These are phyloP conservation scores for Curvularia sp. DNA, from an alignment of 2,329 filamentous ascomycete genomes.

Conservation along the genomic window DNA sequence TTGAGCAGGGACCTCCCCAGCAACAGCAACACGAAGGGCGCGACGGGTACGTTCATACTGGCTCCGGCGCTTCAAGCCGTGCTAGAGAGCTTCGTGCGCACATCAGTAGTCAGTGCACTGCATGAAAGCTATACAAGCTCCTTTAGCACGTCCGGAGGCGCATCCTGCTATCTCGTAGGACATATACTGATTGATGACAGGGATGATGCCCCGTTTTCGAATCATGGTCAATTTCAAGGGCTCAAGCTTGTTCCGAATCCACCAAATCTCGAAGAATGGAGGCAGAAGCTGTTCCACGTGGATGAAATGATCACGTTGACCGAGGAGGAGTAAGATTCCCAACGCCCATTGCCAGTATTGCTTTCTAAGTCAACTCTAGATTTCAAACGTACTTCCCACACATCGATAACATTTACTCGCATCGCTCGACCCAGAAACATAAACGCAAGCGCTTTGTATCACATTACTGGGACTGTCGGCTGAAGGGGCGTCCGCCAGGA, in stretches of 20 bases:
- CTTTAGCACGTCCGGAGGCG: not conserved
- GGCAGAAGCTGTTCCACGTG: conserved; percentile 76
- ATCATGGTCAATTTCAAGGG: conserved; percentile 61
- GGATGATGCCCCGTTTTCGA: conserved; percentile 52
- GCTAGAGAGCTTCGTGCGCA: not conserved
- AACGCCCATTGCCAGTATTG: not conserved
- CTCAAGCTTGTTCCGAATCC: conserved; percentile 68
- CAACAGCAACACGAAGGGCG: conserved; percentile 10
- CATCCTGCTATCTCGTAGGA: not conserved
- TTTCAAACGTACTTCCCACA: conserved; percentile 84
- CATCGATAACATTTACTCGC: conserved; percentile 84
- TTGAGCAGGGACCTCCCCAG: conserved; percentile 2
- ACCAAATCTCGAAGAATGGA: conserved; percentile 72
- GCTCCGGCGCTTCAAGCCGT: not conserved
- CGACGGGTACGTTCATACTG: conserved; percentile 7
- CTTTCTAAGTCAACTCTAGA: conserved; percentile 52
- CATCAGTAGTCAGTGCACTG: not conserved
- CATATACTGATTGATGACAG: conserved; percentile 3
- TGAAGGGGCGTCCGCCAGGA: conserved; percentile 79
- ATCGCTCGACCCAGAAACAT: conserved; percentile 80
- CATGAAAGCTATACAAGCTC: not conserved
- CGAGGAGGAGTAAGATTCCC: conserved; percentile 69
- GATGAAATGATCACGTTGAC: conserved; percentile 74
- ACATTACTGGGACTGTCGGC: conserved; percentile 84
- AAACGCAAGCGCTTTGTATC: conserved; percentile 84